These are phyloP conservation scores for Pythium apleroticum DNA, from an alignment of 352 stramenopile genomes.

Conservation along the genomic window DNA sequence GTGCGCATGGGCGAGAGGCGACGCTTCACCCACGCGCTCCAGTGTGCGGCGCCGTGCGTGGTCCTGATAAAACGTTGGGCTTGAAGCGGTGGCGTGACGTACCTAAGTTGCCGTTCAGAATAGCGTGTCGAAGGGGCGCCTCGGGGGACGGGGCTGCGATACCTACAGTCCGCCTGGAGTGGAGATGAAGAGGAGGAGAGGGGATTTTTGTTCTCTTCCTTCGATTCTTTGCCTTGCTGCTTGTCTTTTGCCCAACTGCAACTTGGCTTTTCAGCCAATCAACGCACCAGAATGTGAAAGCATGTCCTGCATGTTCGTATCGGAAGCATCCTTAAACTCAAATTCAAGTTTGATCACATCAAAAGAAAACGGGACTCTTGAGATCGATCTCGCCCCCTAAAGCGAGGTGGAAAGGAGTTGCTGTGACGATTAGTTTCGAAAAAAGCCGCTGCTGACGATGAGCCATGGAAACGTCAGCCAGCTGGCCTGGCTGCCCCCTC, in stretches of 20 bases:
- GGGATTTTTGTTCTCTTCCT: slow-evolving; percentile 25
- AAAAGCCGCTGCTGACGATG: slow-evolving; percentile 20
- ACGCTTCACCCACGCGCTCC: not conserved
- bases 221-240: slow-evolving; percentile 25
- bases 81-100: not conserved
- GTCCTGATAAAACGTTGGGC: not conserved
- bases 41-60: not conserved
- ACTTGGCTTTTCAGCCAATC: slow-evolving; percentile 35
- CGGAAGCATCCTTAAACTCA: slow-evolving; percentile 6
- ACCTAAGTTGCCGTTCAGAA: slow-evolving; percentile 23
- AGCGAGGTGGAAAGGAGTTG: slow-evolving; percentile 9
- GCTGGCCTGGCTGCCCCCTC: slow-evolving; percentile 10
- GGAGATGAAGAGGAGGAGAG: slow-evolving; percentile 6
- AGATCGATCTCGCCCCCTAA: slow-evolving; percentile 10
- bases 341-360: not conserved
- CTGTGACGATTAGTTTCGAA: slow-evolving; percentile 20
- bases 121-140: slow-evolving; percentile 25
- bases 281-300: slow-evolving; percentile 10
- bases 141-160: slow-evolving; percentile 7
- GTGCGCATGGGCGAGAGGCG: not conserved
- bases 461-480: slow-evolving; percentile 30
- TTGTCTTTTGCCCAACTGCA: slow-evolving; percentile 29
- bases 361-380: not conserved
- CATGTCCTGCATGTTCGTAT: slow-evolving; percentile 23
- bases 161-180: slow-evolving; percentile 14